Conservation (phyloP, 139 green algal genomes). For the Chlamydomonas sp. region DNA sequence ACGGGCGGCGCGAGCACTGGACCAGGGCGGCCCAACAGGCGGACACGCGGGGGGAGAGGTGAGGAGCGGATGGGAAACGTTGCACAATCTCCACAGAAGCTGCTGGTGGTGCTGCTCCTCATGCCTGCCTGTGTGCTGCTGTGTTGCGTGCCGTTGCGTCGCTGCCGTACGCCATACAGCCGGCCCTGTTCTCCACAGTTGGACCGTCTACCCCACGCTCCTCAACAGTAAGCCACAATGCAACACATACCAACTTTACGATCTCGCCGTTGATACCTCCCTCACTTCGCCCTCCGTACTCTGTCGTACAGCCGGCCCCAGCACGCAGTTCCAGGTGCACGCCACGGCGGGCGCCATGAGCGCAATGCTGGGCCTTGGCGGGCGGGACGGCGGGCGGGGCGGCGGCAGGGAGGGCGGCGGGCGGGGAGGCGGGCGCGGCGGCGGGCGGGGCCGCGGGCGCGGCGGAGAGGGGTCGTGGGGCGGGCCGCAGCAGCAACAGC, state of each 20-base stretch:
- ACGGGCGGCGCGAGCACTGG: neutral
- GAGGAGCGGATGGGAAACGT: too few species aligned
- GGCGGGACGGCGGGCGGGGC: neutral
- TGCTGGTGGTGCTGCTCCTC: too few species aligned
- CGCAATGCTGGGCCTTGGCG: constrained; percentile 29
- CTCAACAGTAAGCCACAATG: too few species aligned
- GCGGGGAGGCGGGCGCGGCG: neutral
- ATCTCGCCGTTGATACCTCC: too few species aligned
- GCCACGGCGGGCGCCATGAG: constrained; percentile 47
- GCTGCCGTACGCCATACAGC: too few species aligned
- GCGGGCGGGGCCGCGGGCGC: neutral
- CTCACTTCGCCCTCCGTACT: too few species aligned
- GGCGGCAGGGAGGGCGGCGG: constrained; percentile 6
- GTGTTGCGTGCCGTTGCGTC: too few species aligned
- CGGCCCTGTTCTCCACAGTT: too few species aligned
- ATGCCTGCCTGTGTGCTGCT: too few species aligned
- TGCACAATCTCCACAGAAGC: too few species aligned
- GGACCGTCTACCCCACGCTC: too few species aligned
- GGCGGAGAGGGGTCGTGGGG: constrained; percentile 7
- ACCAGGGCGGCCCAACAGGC: neutral
- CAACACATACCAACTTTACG: too few species aligned
- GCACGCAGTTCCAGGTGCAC: constrained; percentile 30
- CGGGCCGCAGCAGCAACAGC: neutral
- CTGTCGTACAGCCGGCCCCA: neutral
- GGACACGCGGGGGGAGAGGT: neutral